phyloP scores from a whole-genome alignment of 306 rosid genomes.

The Herpetospermum pedunculosum region DNA sequence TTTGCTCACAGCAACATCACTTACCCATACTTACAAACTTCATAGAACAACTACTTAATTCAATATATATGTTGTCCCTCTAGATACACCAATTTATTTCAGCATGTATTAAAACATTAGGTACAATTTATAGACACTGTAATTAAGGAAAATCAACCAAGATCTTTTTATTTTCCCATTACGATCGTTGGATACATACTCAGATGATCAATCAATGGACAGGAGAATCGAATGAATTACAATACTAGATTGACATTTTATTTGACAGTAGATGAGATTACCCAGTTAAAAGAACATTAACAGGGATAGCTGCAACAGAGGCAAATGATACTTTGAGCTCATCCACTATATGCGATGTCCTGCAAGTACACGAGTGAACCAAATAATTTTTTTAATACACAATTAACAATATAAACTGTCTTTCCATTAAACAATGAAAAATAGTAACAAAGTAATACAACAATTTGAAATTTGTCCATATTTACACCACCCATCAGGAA shows the following conservation, averaged over 20 bases:
- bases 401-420: neutral
- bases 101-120: neutral
- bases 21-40: neutral
- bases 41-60: neutral
- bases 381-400: neutral
- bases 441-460: neutral
- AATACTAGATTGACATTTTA: constrained; percentile 7
- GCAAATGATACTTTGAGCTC: constrained; percentile 36
- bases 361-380: constrained; percentile 18
- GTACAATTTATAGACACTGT: neutral
- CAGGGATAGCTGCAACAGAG: constrained; percentile 43
- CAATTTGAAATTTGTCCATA: neutral
- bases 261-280: constrained; percentile 13
- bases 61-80: no score
- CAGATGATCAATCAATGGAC: neutral
- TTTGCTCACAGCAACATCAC: neutral
- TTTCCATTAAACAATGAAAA: neutral
- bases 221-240: neutral
- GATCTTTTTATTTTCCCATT: neutral
- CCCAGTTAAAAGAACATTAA: constrained; percentile 56
- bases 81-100: neutral
- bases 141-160: neutral
- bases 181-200: neutral
- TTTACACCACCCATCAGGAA: neutral
- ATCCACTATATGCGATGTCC: constrained; percentile 41